phyloP scores from a whole-genome alignment of 1,284 basidiomycete species.

The Melanopsichium pennsylvanicum region DNA sequence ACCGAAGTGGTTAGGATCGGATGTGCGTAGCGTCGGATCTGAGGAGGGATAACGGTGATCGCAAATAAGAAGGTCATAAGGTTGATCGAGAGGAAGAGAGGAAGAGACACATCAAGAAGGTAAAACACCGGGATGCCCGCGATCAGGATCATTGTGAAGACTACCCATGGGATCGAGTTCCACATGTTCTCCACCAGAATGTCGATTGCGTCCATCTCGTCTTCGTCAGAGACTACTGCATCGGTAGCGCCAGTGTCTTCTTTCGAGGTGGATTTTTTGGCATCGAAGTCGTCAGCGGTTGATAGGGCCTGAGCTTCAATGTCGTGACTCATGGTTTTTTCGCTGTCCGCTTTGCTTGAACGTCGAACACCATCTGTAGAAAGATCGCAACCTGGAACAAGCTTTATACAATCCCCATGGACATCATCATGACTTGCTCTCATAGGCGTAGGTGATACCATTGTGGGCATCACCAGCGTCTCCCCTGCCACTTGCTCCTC shows the following conservation, averaged over 20 bases:
- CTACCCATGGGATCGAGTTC: conserved; percentile 36
- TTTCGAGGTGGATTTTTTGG: not conserved
- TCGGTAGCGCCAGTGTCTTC: not conserved
- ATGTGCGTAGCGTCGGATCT: conserved; percentile 48
- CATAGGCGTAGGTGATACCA: conserved; percentile 9
- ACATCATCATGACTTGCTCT: not conserved
- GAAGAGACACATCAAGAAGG: conserved; percentile 47
- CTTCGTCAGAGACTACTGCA: not conserved
- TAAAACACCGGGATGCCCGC: conserved; percentile 52
- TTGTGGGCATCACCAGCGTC: conserved; percentile 26
- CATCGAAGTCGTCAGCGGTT: not conserved
- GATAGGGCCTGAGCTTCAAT: not conserved
- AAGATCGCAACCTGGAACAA: not conserved
- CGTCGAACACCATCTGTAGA: not conserved
- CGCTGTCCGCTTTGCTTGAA: conserved; percentile 25
- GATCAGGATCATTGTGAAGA: conserved; percentile 41
- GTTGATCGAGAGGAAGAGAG: conserved; percentile 54
- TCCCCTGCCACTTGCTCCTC: not conserved
- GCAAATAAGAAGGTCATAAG: conserved; percentile 48
- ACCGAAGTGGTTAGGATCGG: conserved; percentile 57
- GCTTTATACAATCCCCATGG: not conserved
- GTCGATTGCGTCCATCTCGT: conserved; percentile 49
- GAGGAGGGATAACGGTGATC: conserved; percentile 51
- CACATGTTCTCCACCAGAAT: conserved; percentile 37
- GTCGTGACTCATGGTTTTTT: conserved; percentile 8